Conservation (phyloP, 1,284 basidiomycete genomes). For the Rhizoctonia solani region DNA sequence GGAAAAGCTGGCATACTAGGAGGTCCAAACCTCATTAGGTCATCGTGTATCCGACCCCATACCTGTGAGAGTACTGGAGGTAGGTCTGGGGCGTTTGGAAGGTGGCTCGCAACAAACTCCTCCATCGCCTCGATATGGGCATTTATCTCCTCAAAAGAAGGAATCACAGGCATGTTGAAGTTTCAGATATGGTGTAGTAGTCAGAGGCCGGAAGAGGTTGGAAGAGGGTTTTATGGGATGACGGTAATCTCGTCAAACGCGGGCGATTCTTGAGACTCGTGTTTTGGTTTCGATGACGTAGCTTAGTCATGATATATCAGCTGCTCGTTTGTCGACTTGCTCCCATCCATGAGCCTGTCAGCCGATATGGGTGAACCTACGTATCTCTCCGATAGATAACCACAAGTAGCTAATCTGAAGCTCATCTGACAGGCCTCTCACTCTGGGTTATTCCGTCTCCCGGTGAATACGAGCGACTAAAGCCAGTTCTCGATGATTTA, state of each 20-base stretch:
- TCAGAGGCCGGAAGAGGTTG: conserved; percentile 5
- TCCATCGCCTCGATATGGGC: conserved; percentile 70
- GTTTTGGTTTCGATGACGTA: conserved; percentile 11
- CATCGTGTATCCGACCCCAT: conserved; percentile 70
- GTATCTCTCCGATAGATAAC: not conserved
- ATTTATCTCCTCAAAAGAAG: conserved; percentile 67
- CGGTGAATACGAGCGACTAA: not conserved
- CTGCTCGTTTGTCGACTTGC: not conserved
- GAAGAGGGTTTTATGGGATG: not conserved
- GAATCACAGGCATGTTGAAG: conserved; percentile 8
- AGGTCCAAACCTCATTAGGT: conserved; percentile 77
- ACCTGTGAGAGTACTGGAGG: conserved; percentile 61
- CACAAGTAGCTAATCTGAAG: not conserved
- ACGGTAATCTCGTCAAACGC: not conserved
- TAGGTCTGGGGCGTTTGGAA: conserved; percentile 62
- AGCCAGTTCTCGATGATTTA: conserved; percentile 17
- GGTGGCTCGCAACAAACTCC: conserved; percentile 60
- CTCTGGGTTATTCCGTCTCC: conserved; percentile 21
- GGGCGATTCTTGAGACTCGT: conserved; percentile 6
- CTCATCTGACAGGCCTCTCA: not conserved
- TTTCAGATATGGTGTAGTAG: not conserved
- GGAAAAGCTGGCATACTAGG: conserved; percentile 63
- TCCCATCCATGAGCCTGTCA: not conserved
- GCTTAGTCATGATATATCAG: conserved; percentile 10
- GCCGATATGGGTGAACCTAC: conserved; percentile 20